These are phyloP conservation scores for Pseudogymnoascus sp. DNA, from an alignment of 2,329 filamentous ascomycete genomes.

Conservation along the genomic window DNA sequence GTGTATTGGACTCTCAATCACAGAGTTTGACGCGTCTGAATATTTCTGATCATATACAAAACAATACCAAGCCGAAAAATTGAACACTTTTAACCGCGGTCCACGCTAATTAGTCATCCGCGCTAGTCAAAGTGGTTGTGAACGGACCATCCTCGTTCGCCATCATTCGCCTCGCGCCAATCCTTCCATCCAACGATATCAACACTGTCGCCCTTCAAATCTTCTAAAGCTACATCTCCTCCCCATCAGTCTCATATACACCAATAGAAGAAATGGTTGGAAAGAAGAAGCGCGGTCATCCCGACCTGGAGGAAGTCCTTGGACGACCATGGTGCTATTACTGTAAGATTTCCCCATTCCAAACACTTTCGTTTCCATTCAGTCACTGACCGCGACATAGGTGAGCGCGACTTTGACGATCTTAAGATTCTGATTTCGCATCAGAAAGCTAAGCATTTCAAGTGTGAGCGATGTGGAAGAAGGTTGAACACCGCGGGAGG, in stretches of 20 bases:
- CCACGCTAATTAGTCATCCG: conserved; percentile 4
- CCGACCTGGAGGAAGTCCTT: conserved; percentile 82
- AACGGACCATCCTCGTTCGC: conserved; percentile 1
- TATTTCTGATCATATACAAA: neutral
- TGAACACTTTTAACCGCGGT: neutral
- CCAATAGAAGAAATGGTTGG: conserved; percentile 50
- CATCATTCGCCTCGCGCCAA: conserved; percentile 6
- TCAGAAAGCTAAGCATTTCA: conserved; percentile 99
- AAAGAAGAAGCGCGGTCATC: conserved; percentile 84
- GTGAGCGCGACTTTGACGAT: conserved; percentile 95
- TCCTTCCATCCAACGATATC: conserved; percentile 1
- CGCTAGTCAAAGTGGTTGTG: neutral
- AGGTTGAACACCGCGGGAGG: conserved; percentile 91
- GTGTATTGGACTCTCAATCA: neutral
- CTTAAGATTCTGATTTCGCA: conserved; percentile 93
- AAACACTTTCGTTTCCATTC: conserved; percentile 7
- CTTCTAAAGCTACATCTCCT: neutral
- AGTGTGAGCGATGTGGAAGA: conserved; percentile 84
- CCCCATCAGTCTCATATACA: neutral
- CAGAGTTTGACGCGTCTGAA: neutral
- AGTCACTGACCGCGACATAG: conserved; percentile 33
- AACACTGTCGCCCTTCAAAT: neutral
- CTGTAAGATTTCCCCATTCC: conserved; percentile 46
- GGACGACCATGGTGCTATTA: conserved; percentile 95
- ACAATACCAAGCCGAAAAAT: conserved; percentile 1